Base-by-base conservation (phyloP, 768 basidiomycete genomes). In the Mycena amicta region DNA sequence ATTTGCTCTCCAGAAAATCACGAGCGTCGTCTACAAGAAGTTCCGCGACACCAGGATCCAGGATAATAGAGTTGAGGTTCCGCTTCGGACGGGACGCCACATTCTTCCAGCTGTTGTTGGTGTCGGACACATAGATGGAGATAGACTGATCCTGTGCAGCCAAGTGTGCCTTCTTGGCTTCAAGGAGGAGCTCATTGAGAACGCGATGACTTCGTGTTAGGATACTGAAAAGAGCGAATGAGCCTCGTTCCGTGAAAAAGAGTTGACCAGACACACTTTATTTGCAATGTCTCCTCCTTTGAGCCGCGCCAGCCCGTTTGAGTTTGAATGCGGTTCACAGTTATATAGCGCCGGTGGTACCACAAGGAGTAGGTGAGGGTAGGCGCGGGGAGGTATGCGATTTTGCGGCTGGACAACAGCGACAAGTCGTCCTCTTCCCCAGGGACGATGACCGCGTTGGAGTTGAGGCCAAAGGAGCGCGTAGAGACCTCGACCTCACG, bases 1-100 rank as follows among this genome's bases (percentile, higher is more conserved):
- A 56, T 63, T 86, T 88, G 63, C 85, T 88, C 11, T 70, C 69
- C 53, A 92, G 71, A 63, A 93, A 93, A 64, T 92, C 89, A 6
- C 73, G 74, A 8, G 88, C 88, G 66, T 93, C 92, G 2, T 83
- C 77, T 8, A 92, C 67, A 1, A 93, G 71, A 23, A 83, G 64
- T 27, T 90, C 85, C 54, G 84, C 82, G 49, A 90, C 75, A 0
- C 89, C 88, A 6, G 83, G 84, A 52, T 91, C 88, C 18, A 92
- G 74, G 28, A 92, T 80, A 55, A 92, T 86, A 1, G 90, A 90
- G 16, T 74, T 72, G 15, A 89, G 70, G 11, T 86, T 80, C 3
- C 90, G 84, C 67, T 89, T 91, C 22, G 83, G 80, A 25, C 87
- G 81, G 6, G 78, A 78, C 12, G 83, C 78, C 37, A 86, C 76